Evolutionary conservation across 768 basidiomycete genomes (phyloP).

Genomic region (Saitozyma podzolica): DNA sequence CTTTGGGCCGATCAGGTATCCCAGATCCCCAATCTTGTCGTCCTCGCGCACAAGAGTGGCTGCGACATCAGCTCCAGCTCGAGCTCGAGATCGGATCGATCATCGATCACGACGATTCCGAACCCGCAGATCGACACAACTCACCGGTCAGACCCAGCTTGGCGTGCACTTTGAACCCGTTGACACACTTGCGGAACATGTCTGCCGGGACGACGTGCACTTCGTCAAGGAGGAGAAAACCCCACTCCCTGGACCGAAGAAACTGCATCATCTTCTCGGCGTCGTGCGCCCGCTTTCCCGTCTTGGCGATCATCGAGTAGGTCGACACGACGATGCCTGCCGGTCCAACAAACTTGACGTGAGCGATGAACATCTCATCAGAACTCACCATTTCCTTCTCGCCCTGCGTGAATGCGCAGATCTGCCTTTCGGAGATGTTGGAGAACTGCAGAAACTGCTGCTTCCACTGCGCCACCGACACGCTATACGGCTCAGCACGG

Average conservation of each 20-base stretch:
- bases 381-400: constrained; percentile 83
- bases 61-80: constrained; percentile 48
- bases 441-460: constrained; percentile 99
- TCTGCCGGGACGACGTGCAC: constrained; percentile 98
- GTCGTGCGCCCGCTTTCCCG: constrained; percentile 96
- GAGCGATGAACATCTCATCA: background rate
- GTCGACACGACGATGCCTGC: constrained; percentile 98
- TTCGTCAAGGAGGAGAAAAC: constrained; percentile 94
- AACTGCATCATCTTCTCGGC: constrained; percentile 99
- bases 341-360: constrained; percentile 81
- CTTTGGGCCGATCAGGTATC: constrained; percentile 99
- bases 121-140: constrained; percentile 19
- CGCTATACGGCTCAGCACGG: constrained; percentile 30
- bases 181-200: constrained; percentile 97
- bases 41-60: constrained; percentile 98
- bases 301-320: constrained; percentile 99
- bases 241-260: constrained; percentile 96
- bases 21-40: constrained; percentile 96
- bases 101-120: background rate
- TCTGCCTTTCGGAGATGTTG: constrained; percentile 93
- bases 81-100: background rate
- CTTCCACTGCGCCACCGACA: constrained; percentile 93
- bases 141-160: constrained; percentile 94
- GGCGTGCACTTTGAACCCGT: constrained; percentile 97
- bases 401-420: constrained; percentile 95